Evolutionary conservation across 257 asterid species (phyloP), one percentile per base, ranked within the genome.

Genomic region (Lavandula angustifolia): DNA sequence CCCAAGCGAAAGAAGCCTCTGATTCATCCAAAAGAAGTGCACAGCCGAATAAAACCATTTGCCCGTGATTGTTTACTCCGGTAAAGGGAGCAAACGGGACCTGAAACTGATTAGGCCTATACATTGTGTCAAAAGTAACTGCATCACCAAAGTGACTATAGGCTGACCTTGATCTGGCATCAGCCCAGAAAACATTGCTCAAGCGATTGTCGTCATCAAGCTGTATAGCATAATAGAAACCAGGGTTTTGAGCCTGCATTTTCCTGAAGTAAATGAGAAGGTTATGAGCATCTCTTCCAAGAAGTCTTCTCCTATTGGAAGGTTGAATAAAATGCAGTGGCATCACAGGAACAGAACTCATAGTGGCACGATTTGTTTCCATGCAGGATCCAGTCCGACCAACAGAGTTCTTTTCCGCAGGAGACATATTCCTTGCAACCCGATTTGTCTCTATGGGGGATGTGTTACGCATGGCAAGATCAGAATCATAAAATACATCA

Each of bases 141-240:
- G 86, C 80, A 76, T 92, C 98, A 14, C 96, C 95, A 74, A 92
- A 92, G 74, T 87, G 90, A 70, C 79, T 63, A 72, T 86, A 92
- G 38, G 95, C 88, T 70, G 84, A 78, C 76, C 98, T 89, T 43
- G 98, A 92, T 77, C 95, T 82, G 37, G 98, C 76, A 72, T 92
- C 96, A 31, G 96, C 87, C 98, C 98, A 92, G 53, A 92, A 89
- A 51, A 82, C 95, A 79, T 87, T 92, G 56, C 92, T 81, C 89
- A 92, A 76, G 59, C 85, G 89, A 74, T 89, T 87, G 62, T 89
- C 95, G 69, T 89, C 96, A 46, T 92, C 96, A 27, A 92, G 88
- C 60, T 92, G 98, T 68, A 92, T 82, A 41, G 96, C 98, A 73
- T 92, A 92, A 68, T 83, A 92, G 74, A 92, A 92, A 13, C 98